Percentiles rank a stretch among this genome's conserved stretches.
phyloP scores from a whole-genome alignment of 2,329 filamentous ascomycete species.

The Microdochium nivale region DNA sequence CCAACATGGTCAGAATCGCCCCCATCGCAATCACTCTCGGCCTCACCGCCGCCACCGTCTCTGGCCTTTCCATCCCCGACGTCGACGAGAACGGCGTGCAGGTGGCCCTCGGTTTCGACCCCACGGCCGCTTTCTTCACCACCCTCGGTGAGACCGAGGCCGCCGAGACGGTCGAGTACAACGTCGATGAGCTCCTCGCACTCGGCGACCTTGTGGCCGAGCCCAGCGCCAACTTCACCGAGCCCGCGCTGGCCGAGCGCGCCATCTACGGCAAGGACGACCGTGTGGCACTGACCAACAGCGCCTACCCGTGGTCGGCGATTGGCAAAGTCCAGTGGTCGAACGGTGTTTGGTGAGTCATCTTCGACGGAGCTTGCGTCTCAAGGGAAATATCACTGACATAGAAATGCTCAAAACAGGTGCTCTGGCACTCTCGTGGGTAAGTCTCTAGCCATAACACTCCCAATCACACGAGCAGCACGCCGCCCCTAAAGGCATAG shows the following conservation, averaged over 20 bases:
- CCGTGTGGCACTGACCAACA: neutral
- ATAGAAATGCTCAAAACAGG: neutral
- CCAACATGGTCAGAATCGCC: neutral
- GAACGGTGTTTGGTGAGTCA: slow-evolving; percentile 1
- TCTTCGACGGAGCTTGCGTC: neutral
- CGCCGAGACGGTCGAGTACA: neutral
- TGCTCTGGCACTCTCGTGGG: slow-evolving; percentile 3
- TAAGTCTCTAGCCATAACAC: neutral
- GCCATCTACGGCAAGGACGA: slow-evolving; percentile 1
- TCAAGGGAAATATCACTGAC: neutral
- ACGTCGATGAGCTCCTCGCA: neutral
- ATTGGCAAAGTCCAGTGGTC: slow-evolving; percentile 4
- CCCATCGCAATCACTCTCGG: neutral
- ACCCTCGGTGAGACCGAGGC: neutral
- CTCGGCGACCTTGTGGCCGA: neutral
- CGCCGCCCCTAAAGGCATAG: neutral
- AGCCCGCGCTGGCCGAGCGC: neutral
- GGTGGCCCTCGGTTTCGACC: neutral
- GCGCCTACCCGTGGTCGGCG: slow-evolving; percentile 2
- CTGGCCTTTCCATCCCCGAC: neutral
- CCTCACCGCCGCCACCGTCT: neutral
- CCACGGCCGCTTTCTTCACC: neutral
- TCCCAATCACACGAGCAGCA: neutral
- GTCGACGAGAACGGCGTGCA: neutral
- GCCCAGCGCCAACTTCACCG: neutral